Conservation (phyloP, 352 stramenopile species). For the Pythium brachiatum region DNA sequence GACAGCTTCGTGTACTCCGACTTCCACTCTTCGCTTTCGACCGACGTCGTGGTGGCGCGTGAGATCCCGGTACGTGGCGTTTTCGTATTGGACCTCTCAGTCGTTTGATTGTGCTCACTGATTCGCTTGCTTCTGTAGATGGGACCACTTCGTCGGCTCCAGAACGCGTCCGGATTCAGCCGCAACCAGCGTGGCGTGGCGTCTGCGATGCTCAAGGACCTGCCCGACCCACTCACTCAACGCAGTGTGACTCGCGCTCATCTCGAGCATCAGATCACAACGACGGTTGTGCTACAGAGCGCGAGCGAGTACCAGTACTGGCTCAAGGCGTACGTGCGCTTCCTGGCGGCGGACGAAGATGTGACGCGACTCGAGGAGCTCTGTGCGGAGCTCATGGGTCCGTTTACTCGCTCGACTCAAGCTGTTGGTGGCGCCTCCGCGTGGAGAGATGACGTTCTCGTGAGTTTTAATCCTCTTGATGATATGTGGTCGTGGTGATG, state of each 20-base stretch:
- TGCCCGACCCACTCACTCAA: slow-evolving; percentile 72
- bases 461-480: background rate
- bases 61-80: slow-evolving; percentile 59
- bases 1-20: slow-evolving; percentile 86
- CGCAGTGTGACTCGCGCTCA: slow-evolving; percentile 81
- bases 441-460: slow-evolving; percentile 16
- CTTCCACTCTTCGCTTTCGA: slow-evolving; percentile 71
- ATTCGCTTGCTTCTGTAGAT: slow-evolving; percentile 35
- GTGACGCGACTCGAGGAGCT: slow-evolving; percentile 71
- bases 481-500: background rate
- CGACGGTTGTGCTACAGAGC: slow-evolving; percentile 63
- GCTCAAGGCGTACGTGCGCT: slow-evolving; percentile 79
- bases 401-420: slow-evolving; percentile 53
- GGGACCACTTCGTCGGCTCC: slow-evolving; percentile 68
- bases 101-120: background rate
- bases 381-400: slow-evolving; percentile 75
- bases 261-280: slow-evolving; percentile 79
- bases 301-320: slow-evolving; percentile 80
- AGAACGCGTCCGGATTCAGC: slow-evolving; percentile 79
- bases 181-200: slow-evolving; percentile 60
- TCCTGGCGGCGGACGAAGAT: slow-evolving; percentile 80
- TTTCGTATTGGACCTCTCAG: background rate
- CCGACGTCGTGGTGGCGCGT: slow-evolving; percentile 56
- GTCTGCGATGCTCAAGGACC: slow-evolving; percentile 67
- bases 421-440: background rate